A percentile compares a stretch with the other conserved stretches of the same genome.
These are phyloP conservation scores for Aspergillus mulundensis DNA, from an alignment of 495 filamentous ascomycete genomes.

Conservation along the genomic window DNA sequence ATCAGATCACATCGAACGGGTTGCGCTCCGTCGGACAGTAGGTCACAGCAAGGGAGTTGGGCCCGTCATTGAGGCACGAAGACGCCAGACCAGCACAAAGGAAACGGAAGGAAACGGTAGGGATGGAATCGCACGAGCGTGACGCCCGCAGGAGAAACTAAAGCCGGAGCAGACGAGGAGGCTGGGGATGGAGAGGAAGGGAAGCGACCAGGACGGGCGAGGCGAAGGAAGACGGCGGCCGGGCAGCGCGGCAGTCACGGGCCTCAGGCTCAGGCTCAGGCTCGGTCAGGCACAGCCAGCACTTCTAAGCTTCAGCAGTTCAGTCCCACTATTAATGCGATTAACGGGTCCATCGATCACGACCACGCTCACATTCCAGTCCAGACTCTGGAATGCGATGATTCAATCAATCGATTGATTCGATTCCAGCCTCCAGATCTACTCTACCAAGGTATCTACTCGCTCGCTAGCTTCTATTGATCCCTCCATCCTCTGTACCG, in stretches of 20 bases:
- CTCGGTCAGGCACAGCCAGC: no score
- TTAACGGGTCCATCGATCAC: no score
- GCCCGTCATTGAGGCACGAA: slow-evolving; percentile 23
- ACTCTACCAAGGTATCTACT: no score
- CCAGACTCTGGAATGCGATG: neutral
- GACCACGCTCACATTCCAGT: neutral
- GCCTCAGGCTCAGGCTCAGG: slow-evolving; percentile 15
- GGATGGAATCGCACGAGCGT: slow-evolving; percentile 21
- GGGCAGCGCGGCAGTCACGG: slow-evolving; percentile 12
- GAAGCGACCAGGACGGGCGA: slow-evolving; percentile 9
- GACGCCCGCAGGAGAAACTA: slow-evolving; percentile 20
- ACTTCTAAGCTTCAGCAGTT: neutral
- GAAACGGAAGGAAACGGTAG: slow-evolving; percentile 23
- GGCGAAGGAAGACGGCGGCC: slow-evolving; percentile 5
- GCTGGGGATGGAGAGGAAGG: slow-evolving; percentile 9
- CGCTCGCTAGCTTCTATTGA: no score
- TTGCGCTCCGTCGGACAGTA: slow-evolving; percentile 21
- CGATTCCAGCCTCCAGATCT: no score
- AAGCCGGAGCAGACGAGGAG: slow-evolving; percentile 15
- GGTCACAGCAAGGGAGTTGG: slow-evolving; percentile 13
- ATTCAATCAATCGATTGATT: no score
- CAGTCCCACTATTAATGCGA: slow-evolving; percentile 1
- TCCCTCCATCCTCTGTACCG: no score
- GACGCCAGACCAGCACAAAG: slow-evolving; percentile 31
- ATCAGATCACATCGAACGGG: slow-evolving; percentile 22